Evolutionary conservation across 164 flowering plant genomes (phyloP), one percentile per base, ranked within the genome.

Genomic region (Vitis labrusca): DNA sequence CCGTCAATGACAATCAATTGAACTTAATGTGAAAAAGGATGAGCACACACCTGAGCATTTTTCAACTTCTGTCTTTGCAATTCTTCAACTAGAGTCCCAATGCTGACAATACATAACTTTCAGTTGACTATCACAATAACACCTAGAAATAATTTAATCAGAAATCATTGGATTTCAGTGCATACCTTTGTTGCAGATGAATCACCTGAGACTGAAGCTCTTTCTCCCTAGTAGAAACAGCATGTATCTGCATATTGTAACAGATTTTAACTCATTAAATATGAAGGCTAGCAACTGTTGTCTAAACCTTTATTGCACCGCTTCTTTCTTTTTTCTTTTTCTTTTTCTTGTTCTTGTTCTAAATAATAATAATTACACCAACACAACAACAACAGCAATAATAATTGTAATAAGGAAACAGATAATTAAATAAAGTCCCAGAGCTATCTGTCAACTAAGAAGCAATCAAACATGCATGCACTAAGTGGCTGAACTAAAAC

Each of bases 21-120:
- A 37, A 37, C 7, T 37, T 5, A 27, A 27, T 8, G n/a, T 19
- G 19, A 16, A 10, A 64, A 59, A 19, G 14, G 23, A 67, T 27
- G 19, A 64, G 3, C 63, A 74, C 72, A 73, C 23, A 85, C 91
- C 89, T 85, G 84, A 44, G 68, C 70, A 74, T 87, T 87, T 75
- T 71, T 85, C 76, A 76, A 30, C 73, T 77, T 87, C 65, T 74
- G 84, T 67, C 76, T 80, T 80, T 84, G 85, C 71, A 87, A 60
- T 73, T 87, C 87, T 71, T 83, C 91, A 27, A 73, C 75, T 53
- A 85, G 67, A 73, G 77, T 77, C 64, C 77, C 80, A 58, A 85
- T 56, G 50, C 91, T 87, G 84, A 56, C 50, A 78, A 64, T 50
- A 30, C 49, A 69, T 37, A 9, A 59, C n/a, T 63, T 53, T 73